Percentiles rank a stretch among this genome's conserved stretches.
phyloP scores from a whole-genome alignment of 257 asterid species.

The Solanum rostratum region DNA sequence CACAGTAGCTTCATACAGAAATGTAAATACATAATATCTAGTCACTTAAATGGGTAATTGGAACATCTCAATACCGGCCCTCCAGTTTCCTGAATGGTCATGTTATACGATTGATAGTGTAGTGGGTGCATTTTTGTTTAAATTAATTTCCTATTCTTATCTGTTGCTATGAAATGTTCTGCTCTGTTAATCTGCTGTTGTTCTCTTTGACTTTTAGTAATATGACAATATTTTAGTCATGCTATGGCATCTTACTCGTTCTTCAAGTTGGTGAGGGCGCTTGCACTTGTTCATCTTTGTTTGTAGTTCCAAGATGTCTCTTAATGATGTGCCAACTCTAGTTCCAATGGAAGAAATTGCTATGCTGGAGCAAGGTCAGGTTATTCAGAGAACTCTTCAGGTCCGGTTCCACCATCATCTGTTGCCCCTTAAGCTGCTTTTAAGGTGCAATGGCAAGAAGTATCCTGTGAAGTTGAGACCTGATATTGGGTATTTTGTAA shows the following conservation, averaged over 20 bases:
- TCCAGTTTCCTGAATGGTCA: not conserved
- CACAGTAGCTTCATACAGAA: too few relatives aligned
- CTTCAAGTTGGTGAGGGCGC: not conserved
- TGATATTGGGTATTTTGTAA: constrained; percentile 87
- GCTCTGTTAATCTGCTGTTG: not conserved
- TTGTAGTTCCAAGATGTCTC: constrained; percentile 35
- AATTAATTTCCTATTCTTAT: not conserved
- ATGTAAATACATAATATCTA: not conserved
- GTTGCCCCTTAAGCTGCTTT: constrained; percentile 76
- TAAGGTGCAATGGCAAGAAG: constrained; percentile 51
- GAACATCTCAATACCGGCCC: not conserved
- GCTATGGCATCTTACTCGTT: not conserved
- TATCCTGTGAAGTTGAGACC: constrained; percentile 75
- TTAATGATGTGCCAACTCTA: constrained; percentile 34
- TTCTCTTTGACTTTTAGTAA: not conserved
- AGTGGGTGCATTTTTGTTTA: not conserved
- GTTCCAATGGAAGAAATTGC: constrained; percentile 68
- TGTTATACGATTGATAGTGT: not conserved
- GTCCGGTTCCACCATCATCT: constrained; percentile 87
- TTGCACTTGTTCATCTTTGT: constrained; percentile 13
- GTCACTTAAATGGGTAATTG: not conserved
- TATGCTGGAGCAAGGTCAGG: constrained; percentile 55
- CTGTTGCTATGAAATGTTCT: not conserved
- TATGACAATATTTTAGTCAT: not conserved
- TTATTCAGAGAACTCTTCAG: constrained; percentile 44